A percentile compares a stretch with the other conserved stretches of the same genome.
Conservation (phyloP, 2,329 filamentous ascomycete species). For the Trichophyton equinum region DNA sequence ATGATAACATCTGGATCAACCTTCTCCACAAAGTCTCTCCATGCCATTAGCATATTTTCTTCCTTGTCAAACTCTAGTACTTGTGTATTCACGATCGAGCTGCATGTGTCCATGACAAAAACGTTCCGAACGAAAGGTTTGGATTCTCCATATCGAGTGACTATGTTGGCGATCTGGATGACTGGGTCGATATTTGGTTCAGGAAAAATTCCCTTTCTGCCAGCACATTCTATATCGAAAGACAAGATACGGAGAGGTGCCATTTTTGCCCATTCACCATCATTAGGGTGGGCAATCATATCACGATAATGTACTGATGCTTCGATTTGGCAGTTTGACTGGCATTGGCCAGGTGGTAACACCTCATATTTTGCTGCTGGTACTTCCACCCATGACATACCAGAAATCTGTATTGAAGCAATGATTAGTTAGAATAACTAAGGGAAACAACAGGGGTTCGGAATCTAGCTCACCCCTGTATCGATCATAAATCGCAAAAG, state of each 20-base stretch:
- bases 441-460: not conserved
- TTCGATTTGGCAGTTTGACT: constrained; percentile 95
- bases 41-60: constrained; percentile 78
- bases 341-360: constrained; percentile 51
- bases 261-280: constrained; percentile 97
- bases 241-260: constrained; percentile 84
- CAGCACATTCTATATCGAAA: constrained; percentile 97
- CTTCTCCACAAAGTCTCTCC: constrained; percentile 78
- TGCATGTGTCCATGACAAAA: constrained; percentile 86
- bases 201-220: constrained; percentile 92
- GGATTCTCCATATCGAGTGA: constrained; percentile 85
- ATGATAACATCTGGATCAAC: constrained; percentile 96
- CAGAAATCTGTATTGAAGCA: constrained; percentile 49
- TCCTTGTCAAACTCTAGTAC: constrained; percentile 73
- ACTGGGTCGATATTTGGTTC: constrained; percentile 85
- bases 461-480: constrained; percentile 50
- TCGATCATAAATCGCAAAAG: constrained; percentile 97
- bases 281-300: constrained; percentile 72
- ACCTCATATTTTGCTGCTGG: constrained; percentile 61
- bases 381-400: constrained; percentile 96
- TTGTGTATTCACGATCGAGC: constrained; percentile 87
- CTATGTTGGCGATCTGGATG: constrained; percentile 95
- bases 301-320: constrained; percentile 71
- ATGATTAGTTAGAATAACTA: not conserved
- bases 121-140: constrained; percentile 96